Conservation (phyloP, 2,329 filamentous ascomycete species). For the Hansfordia pulvinata region DNA sequence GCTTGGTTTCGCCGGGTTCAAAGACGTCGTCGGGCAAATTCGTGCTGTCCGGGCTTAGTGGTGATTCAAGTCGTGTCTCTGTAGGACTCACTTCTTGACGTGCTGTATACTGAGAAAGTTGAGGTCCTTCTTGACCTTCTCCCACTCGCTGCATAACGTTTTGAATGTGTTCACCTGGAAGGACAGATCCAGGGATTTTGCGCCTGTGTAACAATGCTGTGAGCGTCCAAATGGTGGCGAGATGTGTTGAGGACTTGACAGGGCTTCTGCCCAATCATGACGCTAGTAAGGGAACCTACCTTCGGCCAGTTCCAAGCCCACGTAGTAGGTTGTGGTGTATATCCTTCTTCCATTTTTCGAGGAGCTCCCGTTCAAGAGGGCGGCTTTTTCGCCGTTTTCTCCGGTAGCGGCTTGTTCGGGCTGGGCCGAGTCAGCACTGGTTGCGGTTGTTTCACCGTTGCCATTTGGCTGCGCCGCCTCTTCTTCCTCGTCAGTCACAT, state of each 20-base stretch:
- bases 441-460: slow-evolving; percentile 5
- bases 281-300: slow-evolving; percentile 37
- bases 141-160: slow-evolving; percentile 62
- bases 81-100: slow-evolving; percentile 60
- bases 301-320: slow-evolving; percentile 69
- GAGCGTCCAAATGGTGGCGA: slow-evolving; percentile 12
- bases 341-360: slow-evolving; percentile 32
- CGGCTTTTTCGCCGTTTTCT: slow-evolving; percentile 11
- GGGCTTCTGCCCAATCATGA: background rate
- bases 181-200: slow-evolving; percentile 63
- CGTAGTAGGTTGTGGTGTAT: slow-evolving; percentile 88
- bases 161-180: slow-evolving; percentile 80
- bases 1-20: slow-evolving; percentile 60
- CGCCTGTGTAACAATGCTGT: slow-evolving; percentile 29
- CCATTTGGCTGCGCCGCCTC: slow-evolving; percentile 7
- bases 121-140: slow-evolving; percentile 59
- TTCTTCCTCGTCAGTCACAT: slow-evolving; percentile 12
- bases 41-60: slow-evolving; percentile 40
- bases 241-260: background rate
- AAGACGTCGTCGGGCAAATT: slow-evolving; percentile 88
- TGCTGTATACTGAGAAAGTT: slow-evolving; percentile 73
- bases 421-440: too few relatives aligned
- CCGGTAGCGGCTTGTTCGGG: slow-evolving; percentile 10
- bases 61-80: slow-evolving; percentile 3
- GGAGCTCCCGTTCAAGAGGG: too few relatives aligned